phyloP scores from a whole-genome alignment of 768 basidiomycete genomes.

The Psilocybe tampanensis region DNA sequence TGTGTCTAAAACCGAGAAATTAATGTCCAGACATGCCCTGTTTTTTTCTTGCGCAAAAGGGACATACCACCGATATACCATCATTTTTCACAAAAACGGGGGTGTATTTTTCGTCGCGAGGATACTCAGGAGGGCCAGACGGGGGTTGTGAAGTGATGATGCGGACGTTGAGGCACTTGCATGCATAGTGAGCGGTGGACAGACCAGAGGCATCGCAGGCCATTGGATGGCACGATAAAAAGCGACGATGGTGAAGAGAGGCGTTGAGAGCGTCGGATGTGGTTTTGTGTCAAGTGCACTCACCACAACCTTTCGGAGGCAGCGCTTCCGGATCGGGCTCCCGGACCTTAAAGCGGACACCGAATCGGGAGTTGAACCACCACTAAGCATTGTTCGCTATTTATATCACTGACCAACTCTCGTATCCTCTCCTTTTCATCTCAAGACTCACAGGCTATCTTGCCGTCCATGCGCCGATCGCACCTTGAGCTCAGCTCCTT shows the following conservation, averaged over 20 bases:
- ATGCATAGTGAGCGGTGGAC: slow-evolving; percentile 44
- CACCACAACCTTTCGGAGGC: slow-evolving; percentile 27
- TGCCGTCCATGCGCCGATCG: slow-evolving; percentile 15
- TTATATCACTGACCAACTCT: slow-evolving; percentile 16
- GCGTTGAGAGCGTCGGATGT: slow-evolving; percentile 22
- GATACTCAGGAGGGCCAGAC: slow-evolving; percentile 31
- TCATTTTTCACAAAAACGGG: slow-evolving; percentile 67
- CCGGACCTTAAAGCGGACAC: slow-evolving; percentile 34
- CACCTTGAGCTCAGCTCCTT: slow-evolving; percentile 9
- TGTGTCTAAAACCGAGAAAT: slow-evolving; percentile 51
- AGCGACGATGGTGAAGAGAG: slow-evolving; percentile 12
- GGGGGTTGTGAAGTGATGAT: slow-evolving; percentile 43
- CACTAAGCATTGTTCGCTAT: slow-evolving; percentile 8
- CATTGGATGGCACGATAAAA: slow-evolving; percentile 26
- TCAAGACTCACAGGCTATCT: slow-evolving; percentile 1
- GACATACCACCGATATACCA: slow-evolving; percentile 66
- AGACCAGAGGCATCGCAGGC: slow-evolving; percentile 22
- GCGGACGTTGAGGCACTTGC: slow-evolving; percentile 74
- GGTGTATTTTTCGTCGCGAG: slow-evolving; percentile 44
- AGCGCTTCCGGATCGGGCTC: slow-evolving; percentile 43
- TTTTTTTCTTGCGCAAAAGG: slow-evolving; percentile 3
- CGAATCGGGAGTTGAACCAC: slow-evolving; percentile 16
- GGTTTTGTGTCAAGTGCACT: slow-evolving; percentile 22
- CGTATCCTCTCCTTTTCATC: slow-evolving; percentile 12
- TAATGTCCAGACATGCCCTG: slow-evolving; percentile 3